phyloP scores from a whole-genome alignment of 768 basidiomycete genomes.

The Myochromella boudieri region DNA sequence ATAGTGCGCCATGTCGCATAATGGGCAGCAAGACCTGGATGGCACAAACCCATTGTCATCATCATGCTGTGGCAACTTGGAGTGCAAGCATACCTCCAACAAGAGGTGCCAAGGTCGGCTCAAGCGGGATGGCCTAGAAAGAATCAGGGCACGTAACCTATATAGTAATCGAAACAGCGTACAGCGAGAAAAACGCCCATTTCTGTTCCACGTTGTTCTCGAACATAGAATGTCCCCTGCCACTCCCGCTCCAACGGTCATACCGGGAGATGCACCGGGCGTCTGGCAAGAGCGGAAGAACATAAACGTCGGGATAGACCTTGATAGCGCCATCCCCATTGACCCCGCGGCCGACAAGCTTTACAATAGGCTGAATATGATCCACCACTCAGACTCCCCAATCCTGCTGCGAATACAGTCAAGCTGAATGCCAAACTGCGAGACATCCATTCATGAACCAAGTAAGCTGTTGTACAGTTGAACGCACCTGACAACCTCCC shows the following conservation, averaged over 20 bases:
- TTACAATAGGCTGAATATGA: slow-evolving; percentile 39
- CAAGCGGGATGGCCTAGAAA: slow-evolving; percentile 49
- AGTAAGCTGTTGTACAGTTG: too few relatives aligned
- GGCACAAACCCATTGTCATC: neutral
- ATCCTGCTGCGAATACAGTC: slow-evolving; percentile 30
- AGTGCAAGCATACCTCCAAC: slow-evolving; percentile 43
- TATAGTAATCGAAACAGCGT: neutral
- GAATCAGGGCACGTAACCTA: neutral
- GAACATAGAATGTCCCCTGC: slow-evolving; percentile 60
- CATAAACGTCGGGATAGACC: slow-evolving; percentile 45
- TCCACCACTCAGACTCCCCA: slow-evolving; percentile 32
- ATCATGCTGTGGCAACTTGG: neutral
- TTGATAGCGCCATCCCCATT: slow-evolving; percentile 51
- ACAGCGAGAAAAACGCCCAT: slow-evolving; percentile 39
- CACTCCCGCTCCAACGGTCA: slow-evolving; percentile 50
- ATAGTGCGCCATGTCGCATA: slow-evolving; percentile 69
- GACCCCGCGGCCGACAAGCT: slow-evolving; percentile 35
- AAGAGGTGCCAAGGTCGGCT: slow-evolving; percentile 61
- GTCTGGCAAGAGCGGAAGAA: slow-evolving; percentile 62
- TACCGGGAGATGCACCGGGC: slow-evolving; percentile 55
- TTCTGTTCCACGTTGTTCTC: slow-evolving; percentile 52
- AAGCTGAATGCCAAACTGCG: slow-evolving; percentile 37
- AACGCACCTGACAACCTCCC: slow-evolving; percentile 53
- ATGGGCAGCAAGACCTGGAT: slow-evolving; percentile 47
- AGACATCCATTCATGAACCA: too few relatives aligned